A percentile compares a stretch with the other conserved stretches of the same genome.
phyloP scores from a whole-genome alignment of 2,329 filamentous ascomycete genomes.

The Lachnellula arida region DNA sequence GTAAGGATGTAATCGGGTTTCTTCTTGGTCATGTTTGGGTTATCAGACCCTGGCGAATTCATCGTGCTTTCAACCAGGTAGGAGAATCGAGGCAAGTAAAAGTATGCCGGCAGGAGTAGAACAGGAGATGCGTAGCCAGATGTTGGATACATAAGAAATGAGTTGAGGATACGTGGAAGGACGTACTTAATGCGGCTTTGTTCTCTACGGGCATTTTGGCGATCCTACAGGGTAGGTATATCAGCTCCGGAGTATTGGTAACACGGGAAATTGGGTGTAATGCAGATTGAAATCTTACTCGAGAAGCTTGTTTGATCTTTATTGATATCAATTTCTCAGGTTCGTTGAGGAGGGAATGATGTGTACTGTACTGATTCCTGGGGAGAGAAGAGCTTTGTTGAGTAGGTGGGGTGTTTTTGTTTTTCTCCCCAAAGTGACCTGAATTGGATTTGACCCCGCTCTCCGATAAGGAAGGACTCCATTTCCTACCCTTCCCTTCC shows the following conservation, averaged over 20 bases:
- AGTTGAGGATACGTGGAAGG: slow-evolving; percentile 29
- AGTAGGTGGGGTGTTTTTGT: slow-evolving; percentile 19
- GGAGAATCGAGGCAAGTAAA: background rate
- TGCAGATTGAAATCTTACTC: no score
- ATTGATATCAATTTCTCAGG: background rate
- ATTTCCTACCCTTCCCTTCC: slow-evolving; percentile 1
- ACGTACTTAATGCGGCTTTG: slow-evolving; percentile 63
- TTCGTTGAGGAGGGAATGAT: background rate
- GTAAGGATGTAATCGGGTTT: slow-evolving; percentile 38
- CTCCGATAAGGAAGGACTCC: slow-evolving; percentile 11
- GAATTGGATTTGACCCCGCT: slow-evolving; percentile 12
- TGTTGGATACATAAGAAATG: background rate
- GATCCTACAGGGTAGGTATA: slow-evolving; percentile 20
- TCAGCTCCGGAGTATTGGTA: slow-evolving; percentile 9
- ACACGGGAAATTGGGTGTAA: background rate
- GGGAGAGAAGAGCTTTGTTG: slow-evolving; percentile 4
- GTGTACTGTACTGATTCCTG: no score
- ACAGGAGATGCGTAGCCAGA: background rate
- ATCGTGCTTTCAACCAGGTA: slow-evolving; percentile 1
- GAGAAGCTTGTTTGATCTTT: background rate
- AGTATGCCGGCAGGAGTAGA: background rate
- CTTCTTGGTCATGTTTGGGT: slow-evolving; percentile 12
- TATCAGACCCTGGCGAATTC: background rate
- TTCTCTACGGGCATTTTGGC: slow-evolving; percentile 62
- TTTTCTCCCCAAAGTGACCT: slow-evolving; percentile 2